phyloP scores from a whole-genome alignment of 1,284 basidiomycete genomes.

The Ceratobasidium sp. region DNA sequence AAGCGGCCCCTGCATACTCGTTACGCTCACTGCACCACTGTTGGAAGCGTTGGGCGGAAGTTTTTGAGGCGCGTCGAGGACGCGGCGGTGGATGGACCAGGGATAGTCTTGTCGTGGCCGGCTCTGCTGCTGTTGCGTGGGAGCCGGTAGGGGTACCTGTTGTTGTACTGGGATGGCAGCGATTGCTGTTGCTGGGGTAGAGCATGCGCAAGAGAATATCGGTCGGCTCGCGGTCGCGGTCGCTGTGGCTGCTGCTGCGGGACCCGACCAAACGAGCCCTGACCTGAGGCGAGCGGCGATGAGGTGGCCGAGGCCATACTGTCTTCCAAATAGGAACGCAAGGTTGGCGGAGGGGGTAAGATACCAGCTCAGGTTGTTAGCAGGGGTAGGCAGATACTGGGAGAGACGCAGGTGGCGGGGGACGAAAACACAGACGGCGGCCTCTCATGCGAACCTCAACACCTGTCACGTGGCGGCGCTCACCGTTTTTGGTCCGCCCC shows the following conservation, averaged over 20 bases:
- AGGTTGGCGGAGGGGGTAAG: conserved; percentile 53
- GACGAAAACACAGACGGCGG: neutral
- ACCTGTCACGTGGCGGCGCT: conserved; percentile 33
- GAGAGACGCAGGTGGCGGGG: neutral
- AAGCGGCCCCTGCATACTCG: conserved; percentile 64
- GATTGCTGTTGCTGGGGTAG: conserved; percentile 14
- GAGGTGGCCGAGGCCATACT: conserved; percentile 62
- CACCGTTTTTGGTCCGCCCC: conserved; percentile 23
- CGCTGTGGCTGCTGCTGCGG: conserved; percentile 61
- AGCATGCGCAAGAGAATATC: neutral
- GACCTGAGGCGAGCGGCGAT: conserved; percentile 64
- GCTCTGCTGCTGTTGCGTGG: conserved; percentile 48
- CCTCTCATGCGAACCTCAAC: neutral
- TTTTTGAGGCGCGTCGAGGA: conserved; percentile 68
- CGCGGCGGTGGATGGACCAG: conserved; percentile 68
- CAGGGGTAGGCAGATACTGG: neutral
- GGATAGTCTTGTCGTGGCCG: conserved; percentile 72
- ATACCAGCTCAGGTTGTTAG: neutral
- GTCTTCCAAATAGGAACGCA: conserved; percentile 67
- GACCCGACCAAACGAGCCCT: conserved; percentile 34
- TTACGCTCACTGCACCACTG: neutral
- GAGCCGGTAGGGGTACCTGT: conserved; percentile 46
- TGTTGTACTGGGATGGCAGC: neutral
- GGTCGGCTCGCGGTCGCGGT: neutral
- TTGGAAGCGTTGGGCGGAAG: conserved; percentile 2